Evolutionary conservation across 1,139 yeast genomes (phyloP), one percentile per base, ranked within the genome.

Genomic region (Sugiyamaella sp.): DNA sequence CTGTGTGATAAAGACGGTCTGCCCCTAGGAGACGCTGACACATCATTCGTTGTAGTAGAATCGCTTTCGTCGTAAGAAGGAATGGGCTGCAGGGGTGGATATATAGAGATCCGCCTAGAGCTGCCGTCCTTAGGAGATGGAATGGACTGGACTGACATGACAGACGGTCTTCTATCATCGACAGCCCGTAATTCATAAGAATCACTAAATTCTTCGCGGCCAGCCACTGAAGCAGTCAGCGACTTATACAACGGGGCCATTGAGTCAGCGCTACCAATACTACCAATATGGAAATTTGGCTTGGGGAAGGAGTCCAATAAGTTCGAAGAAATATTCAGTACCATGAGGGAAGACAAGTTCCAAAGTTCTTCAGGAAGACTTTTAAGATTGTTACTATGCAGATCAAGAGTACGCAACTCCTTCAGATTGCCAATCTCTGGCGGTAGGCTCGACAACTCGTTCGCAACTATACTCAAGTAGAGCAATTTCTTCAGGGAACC

Each of bases 381-480:
- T 61, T 88, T 86, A 61, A 95, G 76, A 66, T 90, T 91, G 70
- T 95, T 95, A 48, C 89, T 80, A 69, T 93, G 98, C 48, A 90
- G 72, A 69, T 95, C 98, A 59, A 95, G 75, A 54, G 80, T 77
- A 61, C 81, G 85, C 58, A 93, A 75, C 29, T 81, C 79, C 2
- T 74, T 71, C 54, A 93, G 75, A 14, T 77, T 67, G 1, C 89
- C 85, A 40, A 93, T 80, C 16, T 82, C 80, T 2, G 76, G 67
- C 0, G 99, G 97, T n/a, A 95, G 66, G 0, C 78, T 70, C 57
- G 86, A 86, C 54, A 93, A 72, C 63, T 88, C 87, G 66, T 95
- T 95, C 50, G 85, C 83, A 54, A 81, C 85, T 4, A 86, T 77
- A 4, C 96, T 87, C 44, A 93, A 73, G 57, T 81, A 81, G 2